These are phyloP conservation scores for Xylaria sp. DNA, from an alignment of 2,329 filamentous ascomycete species.

Conservation along the genomic window DNA sequence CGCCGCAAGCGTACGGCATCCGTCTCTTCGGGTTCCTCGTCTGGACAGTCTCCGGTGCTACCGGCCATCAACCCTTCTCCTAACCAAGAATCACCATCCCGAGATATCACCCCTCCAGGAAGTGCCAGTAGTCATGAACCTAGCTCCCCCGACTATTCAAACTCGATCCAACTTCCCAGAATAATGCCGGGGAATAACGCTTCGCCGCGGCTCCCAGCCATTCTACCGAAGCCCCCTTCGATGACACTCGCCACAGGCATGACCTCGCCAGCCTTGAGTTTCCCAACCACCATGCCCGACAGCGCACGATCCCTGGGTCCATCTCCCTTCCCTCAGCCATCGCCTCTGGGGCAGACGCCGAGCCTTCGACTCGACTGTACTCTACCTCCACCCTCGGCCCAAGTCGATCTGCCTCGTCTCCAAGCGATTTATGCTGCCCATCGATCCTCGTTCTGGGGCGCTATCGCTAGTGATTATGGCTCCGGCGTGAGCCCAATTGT, in stretches of 20 bases:
- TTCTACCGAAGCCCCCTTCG: constrained; percentile 72
- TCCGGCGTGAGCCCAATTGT: constrained; percentile 68
- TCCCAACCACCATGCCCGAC: constrained; percentile 56
- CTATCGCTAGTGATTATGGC: constrained; percentile 78
- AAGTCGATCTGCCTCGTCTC: constrained; percentile 73
- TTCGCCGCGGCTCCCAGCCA: constrained; percentile 67
- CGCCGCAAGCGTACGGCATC: constrained; percentile 81
- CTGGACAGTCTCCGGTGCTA: constrained; percentile 63
- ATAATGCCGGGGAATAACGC: constrained; percentile 60
- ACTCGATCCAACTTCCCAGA: constrained; percentile 63
- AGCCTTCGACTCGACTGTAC: constrained; percentile 71
- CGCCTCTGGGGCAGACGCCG: constrained; percentile 54
- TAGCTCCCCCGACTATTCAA: constrained; percentile 57
- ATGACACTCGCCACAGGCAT: constrained; percentile 58
- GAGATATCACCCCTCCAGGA: constrained; percentile 61
- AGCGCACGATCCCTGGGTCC: constrained; percentile 57
- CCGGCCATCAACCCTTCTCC: constrained; percentile 62
- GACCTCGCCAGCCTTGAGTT: constrained; percentile 54
- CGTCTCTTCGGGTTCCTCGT: constrained; percentile 72
- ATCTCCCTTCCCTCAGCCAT: constrained; percentile 58
- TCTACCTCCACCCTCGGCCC: constrained; percentile 54
- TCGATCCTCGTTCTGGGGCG: constrained; percentile 77
- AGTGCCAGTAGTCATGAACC: constrained; percentile 59
- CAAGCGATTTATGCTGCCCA: constrained; percentile 76
- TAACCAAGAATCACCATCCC: constrained; percentile 60